Conservation (phyloP, 768 basidiomycete genomes). For the Phaeolepiota aurea region DNA sequence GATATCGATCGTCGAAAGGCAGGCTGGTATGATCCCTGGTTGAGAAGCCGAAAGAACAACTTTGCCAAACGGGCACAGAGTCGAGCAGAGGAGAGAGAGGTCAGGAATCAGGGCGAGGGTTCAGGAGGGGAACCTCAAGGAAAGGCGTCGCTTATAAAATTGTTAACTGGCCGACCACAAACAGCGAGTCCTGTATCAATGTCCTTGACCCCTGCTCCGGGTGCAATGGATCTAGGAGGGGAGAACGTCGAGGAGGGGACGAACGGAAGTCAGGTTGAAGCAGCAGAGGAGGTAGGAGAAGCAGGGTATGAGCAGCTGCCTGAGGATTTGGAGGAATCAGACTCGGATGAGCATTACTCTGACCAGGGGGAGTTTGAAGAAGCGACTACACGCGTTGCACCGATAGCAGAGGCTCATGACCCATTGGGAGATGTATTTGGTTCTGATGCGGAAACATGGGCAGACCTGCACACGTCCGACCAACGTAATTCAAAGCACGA, state of each 20-base stretch:
- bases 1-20: slow-evolving; percentile 81
- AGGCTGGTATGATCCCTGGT: slow-evolving; percentile 82
- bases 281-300: slow-evolving; percentile 10
- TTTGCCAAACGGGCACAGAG: slow-evolving; percentile 51
- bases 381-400: slow-evolving; percentile 29
- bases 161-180: slow-evolving; percentile 45
- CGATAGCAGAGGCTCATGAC: slow-evolving; percentile 28
- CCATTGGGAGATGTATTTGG: slow-evolving; percentile 59
- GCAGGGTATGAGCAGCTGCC: slow-evolving; percentile 27
- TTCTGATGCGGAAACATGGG: slow-evolving; percentile 57
- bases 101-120: slow-evolving; percentile 13
- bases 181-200: slow-evolving; percentile 25
- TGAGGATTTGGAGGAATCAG: slow-evolving; percentile 24
- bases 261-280: slow-evolving; percentile 9
- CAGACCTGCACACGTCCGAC: slow-evolving; percentile 35
- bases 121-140: slow-evolving; percentile 8
- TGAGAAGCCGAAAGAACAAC: slow-evolving; percentile 53
- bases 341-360: slow-evolving; percentile 19
- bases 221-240: neutral
- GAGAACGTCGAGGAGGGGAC: slow-evolving; percentile 2
- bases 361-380: slow-evolving; percentile 17
- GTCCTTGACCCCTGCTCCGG: slow-evolving; percentile 6
- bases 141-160: slow-evolving; percentile 31
- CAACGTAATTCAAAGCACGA: slow-evolving; percentile 14
- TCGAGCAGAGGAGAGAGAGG: slow-evolving; percentile 14